Evolutionary conservation across 2,329 filamentous ascomycete species (phyloP), one percentile per base, ranked within the genome.

Genomic region (Gaeumannomyces sp.): DNA sequence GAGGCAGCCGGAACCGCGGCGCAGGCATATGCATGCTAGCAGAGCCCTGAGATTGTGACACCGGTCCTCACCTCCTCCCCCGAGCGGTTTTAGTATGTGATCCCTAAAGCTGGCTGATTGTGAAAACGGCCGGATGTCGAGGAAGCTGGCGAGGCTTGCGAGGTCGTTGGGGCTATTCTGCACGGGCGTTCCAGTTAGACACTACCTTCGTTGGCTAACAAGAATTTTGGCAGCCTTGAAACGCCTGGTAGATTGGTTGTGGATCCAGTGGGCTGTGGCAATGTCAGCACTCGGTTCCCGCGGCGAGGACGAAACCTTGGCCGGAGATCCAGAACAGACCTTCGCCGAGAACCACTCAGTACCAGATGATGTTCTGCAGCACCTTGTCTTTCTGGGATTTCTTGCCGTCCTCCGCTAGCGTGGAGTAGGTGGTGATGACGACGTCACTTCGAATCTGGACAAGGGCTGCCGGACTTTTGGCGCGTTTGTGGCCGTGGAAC

Each of bases 111-210:
- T 71, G 1, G 73, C 69, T 5, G 75, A 66, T n/a, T 71, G 77
- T 38, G 78, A 71, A 65, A 83, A 80, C 1, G 76, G 78, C 27
- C 72, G 71, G 1, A 78, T 74, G 59, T 75, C 71, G 28, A 85
- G 69, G 66, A 85, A 85, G 1, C 77, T 74, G 58, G 85, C 76
- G 0, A 86, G 72, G 0, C 82, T 76, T 0, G 80, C 82, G 4
- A 85, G 76, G 61, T 86, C 83, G 8, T 80, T 78, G 0, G 85
- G 73, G 2, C 73, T 73, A 67, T 85, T 85, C 65, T 85, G 83
- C 29, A 85, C 80, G 0, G 83, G 83, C 0, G 82, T 85, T 0
- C 81, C 82, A 0, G 80, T 81, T 0, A 84, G 73, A 66, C 81
- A 84, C 83, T 83, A 86, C 11, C 83, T 28, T 6, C 57, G 25